A percentile compares a stretch with the other conserved stretches of the same genome.
phyloP scores from a whole-genome alignment of 495 filamentous ascomycete species.

The Melanomma pulvis-pyrius region DNA sequence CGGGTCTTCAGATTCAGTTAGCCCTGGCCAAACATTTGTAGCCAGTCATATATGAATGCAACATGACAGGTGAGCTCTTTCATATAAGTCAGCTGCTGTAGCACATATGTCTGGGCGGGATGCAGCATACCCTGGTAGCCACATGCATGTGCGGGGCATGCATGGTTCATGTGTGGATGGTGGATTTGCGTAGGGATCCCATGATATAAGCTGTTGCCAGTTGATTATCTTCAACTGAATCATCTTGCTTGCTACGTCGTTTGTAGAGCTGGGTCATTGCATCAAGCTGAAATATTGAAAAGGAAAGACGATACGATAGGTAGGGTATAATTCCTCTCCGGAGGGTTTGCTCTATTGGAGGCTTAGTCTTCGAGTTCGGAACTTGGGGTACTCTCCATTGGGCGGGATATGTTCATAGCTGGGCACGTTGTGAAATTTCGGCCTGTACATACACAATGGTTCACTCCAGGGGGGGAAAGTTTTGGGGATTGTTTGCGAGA shows the following conservation, averaged over 20 bases:
- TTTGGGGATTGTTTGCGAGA: neutral
- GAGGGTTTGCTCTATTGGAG: neutral
- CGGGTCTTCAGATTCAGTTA: neutral
- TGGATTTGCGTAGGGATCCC: neutral
- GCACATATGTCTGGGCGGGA: neutral
- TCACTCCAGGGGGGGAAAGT: neutral
- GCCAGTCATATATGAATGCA: neutral
- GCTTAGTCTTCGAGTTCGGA: neutral
- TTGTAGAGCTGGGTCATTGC: neutral
- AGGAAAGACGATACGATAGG: neutral
- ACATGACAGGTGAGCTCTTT: neutral
- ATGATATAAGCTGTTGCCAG: neutral
- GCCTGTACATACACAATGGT: no score
- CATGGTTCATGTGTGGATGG: neutral
- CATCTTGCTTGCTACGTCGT: neutral
- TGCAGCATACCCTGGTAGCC: neutral
- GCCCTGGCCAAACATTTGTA: no score
- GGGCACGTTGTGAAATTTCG: no score
- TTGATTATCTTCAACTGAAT: neutral
- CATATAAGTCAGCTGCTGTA: neutral
- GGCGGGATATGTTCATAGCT: no score
- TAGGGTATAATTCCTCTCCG: neutral
- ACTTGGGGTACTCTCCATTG: no score
- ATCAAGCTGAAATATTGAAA: neutral
- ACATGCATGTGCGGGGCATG: slow-evolving; percentile 1